Conservation (phyloP, 768 basidiomycete species). For the Suillus bovinus region DNA sequence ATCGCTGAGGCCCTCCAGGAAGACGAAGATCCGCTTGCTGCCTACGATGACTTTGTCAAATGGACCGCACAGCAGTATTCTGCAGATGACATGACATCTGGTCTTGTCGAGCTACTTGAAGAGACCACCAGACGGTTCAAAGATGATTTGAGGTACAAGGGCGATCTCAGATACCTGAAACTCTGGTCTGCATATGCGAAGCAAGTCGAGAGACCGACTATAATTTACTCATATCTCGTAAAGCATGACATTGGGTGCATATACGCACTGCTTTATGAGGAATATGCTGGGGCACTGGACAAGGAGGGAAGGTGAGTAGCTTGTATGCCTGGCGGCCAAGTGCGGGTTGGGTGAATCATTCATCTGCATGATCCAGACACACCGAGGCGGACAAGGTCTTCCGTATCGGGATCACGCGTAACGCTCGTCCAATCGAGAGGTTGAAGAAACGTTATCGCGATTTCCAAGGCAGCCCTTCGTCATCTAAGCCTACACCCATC, state of each 20-base stretch:
- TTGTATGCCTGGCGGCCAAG: not conserved
- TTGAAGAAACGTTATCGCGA: slow-evolving; percentile 80
- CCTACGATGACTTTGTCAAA: slow-evolving; percentile 84
- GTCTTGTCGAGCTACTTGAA: slow-evolving; percentile 79
- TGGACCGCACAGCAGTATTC: slow-evolving; percentile 86
- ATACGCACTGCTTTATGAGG: slow-evolving; percentile 85
- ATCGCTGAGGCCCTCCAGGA: slow-evolving; percentile 60
- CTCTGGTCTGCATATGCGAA: slow-evolving; percentile 89
- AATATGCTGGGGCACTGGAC: slow-evolving; percentile 84
- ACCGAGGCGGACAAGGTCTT: slow-evolving; percentile 82
- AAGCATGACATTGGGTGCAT: slow-evolving; percentile 74
- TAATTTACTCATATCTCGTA: slow-evolving; percentile 72
- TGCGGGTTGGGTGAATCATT: not conserved
- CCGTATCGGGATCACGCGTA: slow-evolving; percentile 76
- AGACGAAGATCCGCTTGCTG: slow-evolving; percentile 85
- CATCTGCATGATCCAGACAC: slow-evolving; percentile 44
- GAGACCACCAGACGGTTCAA: slow-evolving; percentile 82
- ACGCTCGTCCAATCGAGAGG: slow-evolving; percentile 80
- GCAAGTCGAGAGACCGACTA: slow-evolving; percentile 68
- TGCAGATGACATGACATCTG: slow-evolving; percentile 66
- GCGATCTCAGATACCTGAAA: slow-evolving; percentile 88
- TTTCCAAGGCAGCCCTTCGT: slow-evolving; percentile 59
- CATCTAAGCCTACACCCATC: slow-evolving; percentile 28
- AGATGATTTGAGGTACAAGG: slow-evolving; percentile 80
- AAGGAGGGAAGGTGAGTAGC: slow-evolving; percentile 67